A percentile compares a stretch with the other conserved stretches of the same genome.
Evolutionary conservation across 129 eudicot species (phyloP).

Genomic region (Logfia minima): DNA sequence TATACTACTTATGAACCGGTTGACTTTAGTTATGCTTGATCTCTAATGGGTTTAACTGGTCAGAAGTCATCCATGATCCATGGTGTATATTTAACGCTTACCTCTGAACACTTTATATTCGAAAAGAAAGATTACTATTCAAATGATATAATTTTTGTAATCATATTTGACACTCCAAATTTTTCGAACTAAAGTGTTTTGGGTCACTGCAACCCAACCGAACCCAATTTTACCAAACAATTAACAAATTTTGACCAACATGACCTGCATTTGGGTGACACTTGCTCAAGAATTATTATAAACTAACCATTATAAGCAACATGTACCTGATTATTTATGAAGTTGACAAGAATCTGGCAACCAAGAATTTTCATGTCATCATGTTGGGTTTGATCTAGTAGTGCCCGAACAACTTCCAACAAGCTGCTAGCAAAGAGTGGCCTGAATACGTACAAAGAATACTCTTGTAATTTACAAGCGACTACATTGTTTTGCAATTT

Average conservation of each 20-base stretch:
- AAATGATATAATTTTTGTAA: background rate
- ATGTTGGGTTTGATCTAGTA: slow-evolving; percentile 53
- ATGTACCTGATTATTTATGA: slow-evolving; percentile 65
- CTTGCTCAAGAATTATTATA: background rate
- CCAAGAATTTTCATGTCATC: slow-evolving; percentile 67
- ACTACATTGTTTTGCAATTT: slow-evolving; percentile 13
- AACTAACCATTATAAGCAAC: slow-evolving; percentile 1
- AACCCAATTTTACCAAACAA: background rate
- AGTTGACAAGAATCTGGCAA: slow-evolving; percentile 64
- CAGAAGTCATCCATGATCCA: background rate
- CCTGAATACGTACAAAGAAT: slow-evolving; percentile 42
- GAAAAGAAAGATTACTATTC: background rate
- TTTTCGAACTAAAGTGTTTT: background rate
- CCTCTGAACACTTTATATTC: background rate
- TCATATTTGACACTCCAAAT: no score
- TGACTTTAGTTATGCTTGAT: background rate
- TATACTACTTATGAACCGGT: background rate
- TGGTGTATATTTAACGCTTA: background rate
- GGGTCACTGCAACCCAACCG: background rate
- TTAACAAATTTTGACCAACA: background rate
- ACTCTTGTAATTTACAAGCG: background rate
- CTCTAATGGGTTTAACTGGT: background rate
- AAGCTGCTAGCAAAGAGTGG: slow-evolving; percentile 72
- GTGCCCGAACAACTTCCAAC: slow-evolving; percentile 61
- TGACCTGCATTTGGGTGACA: background rate